A percentile compares a stretch with the other conserved stretches of the same genome.
Conservation (phyloP, 2,329 filamentous ascomycete genomes). For the Cyphellophora europaea region DNA sequence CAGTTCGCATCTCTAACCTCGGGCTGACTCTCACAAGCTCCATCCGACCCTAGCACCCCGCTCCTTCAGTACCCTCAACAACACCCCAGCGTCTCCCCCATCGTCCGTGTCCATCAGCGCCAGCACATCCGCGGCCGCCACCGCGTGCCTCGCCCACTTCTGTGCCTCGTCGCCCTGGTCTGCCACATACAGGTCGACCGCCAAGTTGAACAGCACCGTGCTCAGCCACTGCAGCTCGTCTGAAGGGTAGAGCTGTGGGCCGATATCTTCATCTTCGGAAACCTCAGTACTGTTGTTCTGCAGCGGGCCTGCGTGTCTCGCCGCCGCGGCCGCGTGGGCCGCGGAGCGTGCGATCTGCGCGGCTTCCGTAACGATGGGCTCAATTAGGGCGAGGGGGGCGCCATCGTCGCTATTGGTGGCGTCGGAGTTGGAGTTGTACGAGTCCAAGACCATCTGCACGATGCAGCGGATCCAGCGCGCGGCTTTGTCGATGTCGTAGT, state of each 20-base stretch:
- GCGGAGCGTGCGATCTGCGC: not conserved
- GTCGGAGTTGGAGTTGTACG: not conserved
- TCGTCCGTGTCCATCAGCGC: constrained; percentile 2
- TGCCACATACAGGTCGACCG: constrained; percentile 41
- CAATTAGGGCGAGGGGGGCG: not conserved
- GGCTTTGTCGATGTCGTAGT: constrained; percentile 50
- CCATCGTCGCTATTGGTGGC: not conserved
- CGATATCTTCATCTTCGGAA: constrained; percentile 14
- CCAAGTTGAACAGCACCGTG: constrained; percentile 44
- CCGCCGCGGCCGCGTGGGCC: constrained; percentile 7
- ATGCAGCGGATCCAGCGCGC: constrained; percentile 72
- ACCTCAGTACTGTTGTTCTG: constrained; percentile 25
- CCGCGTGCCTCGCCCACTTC: constrained; percentile 37
- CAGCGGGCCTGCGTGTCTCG: constrained; percentile 10
- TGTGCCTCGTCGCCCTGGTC: constrained; percentile 27
- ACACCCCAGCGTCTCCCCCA: constrained; percentile 1
- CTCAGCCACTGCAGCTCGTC: constrained; percentile 51
- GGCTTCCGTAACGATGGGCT: not conserved
- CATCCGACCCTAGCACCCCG: no score
- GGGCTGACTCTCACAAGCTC: no score
- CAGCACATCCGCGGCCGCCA: constrained; percentile 30
- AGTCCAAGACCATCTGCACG: constrained; percentile 55
- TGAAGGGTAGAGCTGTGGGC: constrained; percentile 33
- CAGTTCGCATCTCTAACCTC: no score
- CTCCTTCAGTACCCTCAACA: no score